Conservation (phyloP, 441 rosid species). For the Rhodomyrtus psidioides region DNA sequence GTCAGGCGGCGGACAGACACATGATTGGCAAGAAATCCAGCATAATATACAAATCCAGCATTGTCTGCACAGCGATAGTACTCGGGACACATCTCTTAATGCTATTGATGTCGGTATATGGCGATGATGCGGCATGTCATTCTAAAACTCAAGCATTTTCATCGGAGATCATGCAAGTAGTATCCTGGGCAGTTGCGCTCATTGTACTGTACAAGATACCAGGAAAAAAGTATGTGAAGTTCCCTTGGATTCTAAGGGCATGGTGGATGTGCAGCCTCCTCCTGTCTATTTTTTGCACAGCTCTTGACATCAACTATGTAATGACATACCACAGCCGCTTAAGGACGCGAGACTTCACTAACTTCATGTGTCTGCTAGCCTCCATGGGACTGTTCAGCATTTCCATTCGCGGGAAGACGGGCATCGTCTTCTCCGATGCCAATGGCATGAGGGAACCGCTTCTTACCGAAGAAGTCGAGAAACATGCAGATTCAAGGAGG, state of each 20-base stretch:
- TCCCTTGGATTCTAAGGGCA: slow-evolving; percentile 66
- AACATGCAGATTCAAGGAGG: slow-evolving; percentile 17
- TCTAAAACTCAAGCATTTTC: slow-evolving; percentile 32
- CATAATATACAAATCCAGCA: slow-evolving; percentile 35
- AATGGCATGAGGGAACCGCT: slow-evolving; percentile 51
- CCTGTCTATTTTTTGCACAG: slow-evolving; percentile 25
- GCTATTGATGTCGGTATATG: slow-evolving; percentile 34
- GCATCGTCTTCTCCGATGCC: slow-evolving; percentile 19
- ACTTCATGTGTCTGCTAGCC: slow-evolving; percentile 44
- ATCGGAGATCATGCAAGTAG: slow-evolving; percentile 48
- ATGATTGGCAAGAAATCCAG: slow-evolving; percentile 19
- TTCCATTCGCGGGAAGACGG: slow-evolving; percentile 77
- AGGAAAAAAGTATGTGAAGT: slow-evolving; percentile 17
- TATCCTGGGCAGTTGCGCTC: slow-evolving; percentile 40
- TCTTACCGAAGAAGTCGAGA: slow-evolving; percentile 28
- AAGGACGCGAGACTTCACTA: slow-evolving; percentile 31
- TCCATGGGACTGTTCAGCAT: slow-evolving; percentile 45
- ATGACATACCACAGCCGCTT: slow-evolving; percentile 24
- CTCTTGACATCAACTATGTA: slow-evolving; percentile 25
- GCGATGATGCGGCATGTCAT: slow-evolving; percentile 25
- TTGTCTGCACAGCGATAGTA: slow-evolving; percentile 34
- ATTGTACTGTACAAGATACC: slow-evolving; percentile 29
- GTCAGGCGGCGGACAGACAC: slow-evolving; percentile 22
- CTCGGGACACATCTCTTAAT: slow-evolving; percentile 39
- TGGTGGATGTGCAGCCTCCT: slow-evolving; percentile 92